Evolutionary conservation across 2,329 filamentous ascomycete genomes (phyloP).

Genomic region (Bretziella fagacearum): DNA sequence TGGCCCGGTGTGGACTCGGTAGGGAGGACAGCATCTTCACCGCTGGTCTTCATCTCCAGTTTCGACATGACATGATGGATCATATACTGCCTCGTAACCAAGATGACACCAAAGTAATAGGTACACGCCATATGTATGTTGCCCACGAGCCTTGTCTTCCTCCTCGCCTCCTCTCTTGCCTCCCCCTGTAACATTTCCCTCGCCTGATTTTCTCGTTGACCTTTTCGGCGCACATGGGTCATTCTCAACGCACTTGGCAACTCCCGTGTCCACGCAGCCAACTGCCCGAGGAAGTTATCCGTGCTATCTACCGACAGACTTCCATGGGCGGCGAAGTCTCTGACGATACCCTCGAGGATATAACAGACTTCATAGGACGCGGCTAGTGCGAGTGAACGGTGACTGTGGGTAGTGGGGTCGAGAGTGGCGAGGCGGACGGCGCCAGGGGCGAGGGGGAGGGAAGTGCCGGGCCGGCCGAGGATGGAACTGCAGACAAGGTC

Average conservation of each 20-base stretch:
- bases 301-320: slow-evolving; percentile 4
- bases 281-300: slow-evolving; percentile 8
- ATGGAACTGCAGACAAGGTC: slow-evolving; percentile 16
- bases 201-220: neutral
- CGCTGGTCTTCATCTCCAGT: neutral
- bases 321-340: slow-evolving; percentile 6
- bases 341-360: slow-evolving; percentile 13
- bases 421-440: neutral
- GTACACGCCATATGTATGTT: slow-evolving; percentile 15
- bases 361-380: slow-evolving; percentile 12
- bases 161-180: slow-evolving; percentile 1
- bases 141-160: slow-evolving; percentile 10
- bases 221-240: neutral
- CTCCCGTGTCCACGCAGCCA: slow-evolving; percentile 8
- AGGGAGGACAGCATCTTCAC: neutral
- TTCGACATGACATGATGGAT: slow-evolving; percentile 14
- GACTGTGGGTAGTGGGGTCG: neutral
- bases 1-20: neutral
- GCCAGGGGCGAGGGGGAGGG: slow-evolving; percentile 4
- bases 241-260: slow-evolving; percentile 2
- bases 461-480: slow-evolving; percentile 13
- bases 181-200: neutral
- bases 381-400: slow-evolving; percentile 8
- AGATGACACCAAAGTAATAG: slow-evolving; percentile 16
- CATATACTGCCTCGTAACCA: slow-evolving; percentile 16